Base-by-base conservation (phyloP, 2,329 filamentous ascomycete species). In the Cladophialophora immunda region DNA sequence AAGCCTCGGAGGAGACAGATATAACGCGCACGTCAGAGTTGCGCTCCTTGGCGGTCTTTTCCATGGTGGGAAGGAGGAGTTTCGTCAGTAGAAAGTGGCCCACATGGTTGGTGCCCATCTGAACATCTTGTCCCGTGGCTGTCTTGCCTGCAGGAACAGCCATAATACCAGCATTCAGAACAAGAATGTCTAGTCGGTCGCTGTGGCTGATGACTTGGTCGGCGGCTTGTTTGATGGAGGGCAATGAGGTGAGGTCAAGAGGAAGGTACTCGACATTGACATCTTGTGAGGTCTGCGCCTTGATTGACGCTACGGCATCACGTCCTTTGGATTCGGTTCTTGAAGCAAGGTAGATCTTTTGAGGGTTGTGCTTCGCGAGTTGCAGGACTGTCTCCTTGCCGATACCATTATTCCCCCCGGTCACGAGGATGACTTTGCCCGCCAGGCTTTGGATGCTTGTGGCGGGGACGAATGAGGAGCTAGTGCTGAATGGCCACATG, bases 171-270 rank as follows among this genome's bases (percentile, higher is more conserved):
- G 82, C 82, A 70, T 84, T 84, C 62, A 83, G 76, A 29, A 84
- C 77, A 27, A 84, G 72, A 47, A 80, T 73, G 65, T 84, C 81
- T 1, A 84, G 75, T 19, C 83, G 80, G 47, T 79, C 72, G 60
- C 77, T 76, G 30, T 78, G 73, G 25, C 77, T 66, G 8, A 74
- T 73, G 67, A 86, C 83, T n/a, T 72, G 70, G 32, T 74, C 73
- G 1, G 82, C 83, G 0, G 82, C 84, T 2, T 75, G 68, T 4
- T 77, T 79, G 71, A 87, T 80, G 22, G 82, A 85, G 17, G 77
- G 73, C 50, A 87, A 81, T 0, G 84, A 86, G 0, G 80, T 72
- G 15, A 87, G 77, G 70, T 87, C 84, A 29, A 85, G 80, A 11
- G 78, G 74, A 8, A 87, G 73, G 67, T 80, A 78, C 47, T 78